Percentiles rank a stretch among this genome's conserved stretches.
These are phyloP conservation scores for Tephrocybe sp. DNA, from an alignment of 768 basidiomycete genomes.

Conservation along the genomic window DNA sequence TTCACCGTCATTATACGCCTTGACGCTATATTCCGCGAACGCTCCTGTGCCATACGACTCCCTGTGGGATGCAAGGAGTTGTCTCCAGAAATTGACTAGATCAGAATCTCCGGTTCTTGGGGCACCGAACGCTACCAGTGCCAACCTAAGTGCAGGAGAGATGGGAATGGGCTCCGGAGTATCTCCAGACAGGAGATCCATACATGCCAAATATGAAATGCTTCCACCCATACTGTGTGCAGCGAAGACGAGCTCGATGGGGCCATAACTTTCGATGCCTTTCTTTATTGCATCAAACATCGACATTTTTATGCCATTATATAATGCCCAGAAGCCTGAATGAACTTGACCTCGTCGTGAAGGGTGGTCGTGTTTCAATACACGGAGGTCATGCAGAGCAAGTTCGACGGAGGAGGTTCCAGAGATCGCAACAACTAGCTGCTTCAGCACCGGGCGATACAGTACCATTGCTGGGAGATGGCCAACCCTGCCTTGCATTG, in stretches of 20 bases:
- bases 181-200: constrained; percentile 41
- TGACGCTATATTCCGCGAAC: constrained; percentile 48
- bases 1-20: constrained; percentile 57
- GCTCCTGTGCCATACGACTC: constrained; percentile 31
- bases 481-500: constrained; percentile 41
- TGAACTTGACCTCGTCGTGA: constrained; percentile 42
- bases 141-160: constrained; percentile 30
- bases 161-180: constrained; percentile 13
- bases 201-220: constrained; percentile 46
- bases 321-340: constrained; percentile 54
- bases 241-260: constrained; percentile 45
- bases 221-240: constrained; percentile 60
- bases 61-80: constrained; percentile 32
- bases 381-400: constrained; percentile 45
- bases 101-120: constrained; percentile 47
- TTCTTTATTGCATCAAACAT: constrained; percentile 36
- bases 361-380: constrained; percentile 36
- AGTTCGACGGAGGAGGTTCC: constrained; percentile 45
- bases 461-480: constrained; percentile 45
- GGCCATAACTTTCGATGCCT: constrained; percentile 33
- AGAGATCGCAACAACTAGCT: constrained; percentile 51
- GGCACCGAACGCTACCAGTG: constrained; percentile 47
- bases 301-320: constrained; percentile 36
- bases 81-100: constrained; percentile 41
- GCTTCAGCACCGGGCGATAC: constrained; percentile 40